Evolutionary conservation across 306 rosid species (phyloP), one percentile per base, ranked within the genome.

Genomic region (Herpetospermum pedunculosum): DNA sequence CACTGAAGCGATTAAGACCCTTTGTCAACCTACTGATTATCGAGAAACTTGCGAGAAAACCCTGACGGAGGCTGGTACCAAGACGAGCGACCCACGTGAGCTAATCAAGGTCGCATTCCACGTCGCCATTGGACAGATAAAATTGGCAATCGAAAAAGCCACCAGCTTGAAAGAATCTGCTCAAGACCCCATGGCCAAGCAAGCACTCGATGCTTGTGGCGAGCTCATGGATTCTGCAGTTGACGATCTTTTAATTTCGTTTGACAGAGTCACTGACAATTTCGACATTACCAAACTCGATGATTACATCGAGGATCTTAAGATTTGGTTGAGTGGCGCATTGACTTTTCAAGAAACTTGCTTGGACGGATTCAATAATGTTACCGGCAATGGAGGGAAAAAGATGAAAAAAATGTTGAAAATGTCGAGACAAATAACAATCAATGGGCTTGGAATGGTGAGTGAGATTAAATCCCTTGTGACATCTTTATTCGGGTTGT

Each of bases 361-460:
- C 65, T 54, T 90, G 58, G 89, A 85, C 4, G 97, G 90, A 0
- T 93, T 93, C 32, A 79, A 81, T 29, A 81, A 87, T 77, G 73
- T 88, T 0, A 80, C 77, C 0, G 83, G 89, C 0, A 30, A 85
- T 0, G 88, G 89, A 0, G 92, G 89, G 0, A 74, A 69, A 5
- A 78, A 54, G 25, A 93, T 93, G 96, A 59, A 75, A 3, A 1
- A 30, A 16, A 34, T 57, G 15, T 21, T 93, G 78, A 85, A 87
- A 2, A 70, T 75, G 0, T 75, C 93, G 0, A 41, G 76, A 50
- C 83, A 87, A 78, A 76, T 93, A 13, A 90, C 88, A 3, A 79
- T 53, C 76, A 90, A 90, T 71, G 96, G 89, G 1, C 75, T 90
- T 14, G 97, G 86, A 26, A 86, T 93, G 83, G 79, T 90, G 25